Conservation (phyloP, 2,329 filamentous ascomycete genomes). For the Aspergillus intermedius region DNA sequence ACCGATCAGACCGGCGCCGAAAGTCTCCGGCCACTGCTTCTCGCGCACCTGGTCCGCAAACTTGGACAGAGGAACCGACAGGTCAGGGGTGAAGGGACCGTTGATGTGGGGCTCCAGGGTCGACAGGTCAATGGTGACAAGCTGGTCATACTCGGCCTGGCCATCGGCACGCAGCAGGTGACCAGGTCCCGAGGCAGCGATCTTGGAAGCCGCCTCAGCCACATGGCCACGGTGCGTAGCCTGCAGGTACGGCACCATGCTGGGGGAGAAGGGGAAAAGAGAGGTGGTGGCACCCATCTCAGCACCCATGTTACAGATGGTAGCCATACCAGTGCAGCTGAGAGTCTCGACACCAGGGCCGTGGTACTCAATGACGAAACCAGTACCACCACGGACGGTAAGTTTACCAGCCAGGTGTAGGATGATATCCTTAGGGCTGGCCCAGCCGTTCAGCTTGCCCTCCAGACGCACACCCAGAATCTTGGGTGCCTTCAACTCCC, state of each 20-base stretch:
- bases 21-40: slow-evolving; percentile 83
- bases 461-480: slow-evolving; percentile 78
- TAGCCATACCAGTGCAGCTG: slow-evolving; percentile 89
- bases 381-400: slow-evolving; percentile 89
- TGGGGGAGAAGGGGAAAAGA: slow-evolving; percentile 83
- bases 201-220: slow-evolving; percentile 58
- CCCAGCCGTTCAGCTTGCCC: slow-evolving; percentile 82
- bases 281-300: slow-evolving; percentile 95
- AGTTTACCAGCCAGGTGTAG: slow-evolving; percentile 80
- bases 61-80: slow-evolving; percentile 83
- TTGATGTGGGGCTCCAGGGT: slow-evolving; percentile 93
- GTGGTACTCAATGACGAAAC: slow-evolving; percentile 90
- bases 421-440: slow-evolving; percentile 92
- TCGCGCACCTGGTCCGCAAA: slow-evolving; percentile 79
- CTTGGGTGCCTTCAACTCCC: slow-evolving; percentile 94
- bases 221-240: slow-evolving; percentile 73
- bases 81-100: slow-evolving; percentile 90
- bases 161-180: slow-evolving; percentile 71
- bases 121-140: slow-evolving; percentile 85
- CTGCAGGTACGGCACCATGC: slow-evolving; percentile 77
- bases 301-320: slow-evolving; percentile 77
- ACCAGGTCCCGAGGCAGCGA: slow-evolving; percentile 53
- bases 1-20: slow-evolving; percentile 90
- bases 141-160: slow-evolving; percentile 78
- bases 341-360: slow-evolving; percentile 83